Conservation (phyloP, 2,329 filamentous ascomycete species). For the Colletotrichum nymphaeae region DNA sequence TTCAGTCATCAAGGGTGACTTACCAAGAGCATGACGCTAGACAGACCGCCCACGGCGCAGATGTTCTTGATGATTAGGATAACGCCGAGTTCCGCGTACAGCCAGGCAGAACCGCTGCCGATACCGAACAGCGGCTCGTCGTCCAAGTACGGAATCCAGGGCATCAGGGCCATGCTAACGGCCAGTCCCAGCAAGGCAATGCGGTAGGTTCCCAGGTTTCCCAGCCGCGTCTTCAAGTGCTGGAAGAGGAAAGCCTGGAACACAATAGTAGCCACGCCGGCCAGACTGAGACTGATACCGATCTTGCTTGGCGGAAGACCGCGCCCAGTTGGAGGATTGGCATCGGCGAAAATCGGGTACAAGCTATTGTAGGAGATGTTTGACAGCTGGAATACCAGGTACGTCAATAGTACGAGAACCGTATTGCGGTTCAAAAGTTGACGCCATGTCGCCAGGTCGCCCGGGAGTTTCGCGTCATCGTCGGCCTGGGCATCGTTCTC, state of each 20-base stretch:
- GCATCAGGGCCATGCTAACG: conserved; percentile 86
- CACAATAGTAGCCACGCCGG: conserved; percentile 85
- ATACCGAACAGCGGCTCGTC: conserved; percentile 66
- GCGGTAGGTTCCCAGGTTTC: conserved; percentile 88
- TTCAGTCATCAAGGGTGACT: conserved; percentile 45
- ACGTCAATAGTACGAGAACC: conserved; percentile 82
- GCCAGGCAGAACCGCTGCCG: conserved; percentile 72
- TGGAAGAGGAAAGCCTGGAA: conserved; percentile 92
- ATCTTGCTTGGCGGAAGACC: conserved; percentile 82
- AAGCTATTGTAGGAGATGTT: conserved; percentile 97
- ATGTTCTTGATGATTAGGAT: conserved; percentile 91
- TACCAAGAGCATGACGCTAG: conserved; percentile 88
- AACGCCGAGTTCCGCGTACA: conserved; percentile 84
- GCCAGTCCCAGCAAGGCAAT: conserved; percentile 83
- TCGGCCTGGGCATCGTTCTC: conserved; percentile 59
- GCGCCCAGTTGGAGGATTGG: conserved; percentile 80
- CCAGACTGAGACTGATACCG: conserved; percentile 85
- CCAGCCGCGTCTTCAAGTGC: conserved; percentile 79
- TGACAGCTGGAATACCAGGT: conserved; percentile 91
- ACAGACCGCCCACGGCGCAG: conserved; percentile 88
- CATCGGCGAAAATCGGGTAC: conserved; percentile 91
- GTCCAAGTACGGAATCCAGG: conserved; percentile 85
- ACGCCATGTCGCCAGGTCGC: conserved; percentile 61
- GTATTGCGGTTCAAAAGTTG: conserved; percentile 83
- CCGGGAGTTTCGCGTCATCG: conserved; percentile 61